phyloP scores from a whole-genome alignment of 345 rosid genomes.

The Luvunga scandens region DNA sequence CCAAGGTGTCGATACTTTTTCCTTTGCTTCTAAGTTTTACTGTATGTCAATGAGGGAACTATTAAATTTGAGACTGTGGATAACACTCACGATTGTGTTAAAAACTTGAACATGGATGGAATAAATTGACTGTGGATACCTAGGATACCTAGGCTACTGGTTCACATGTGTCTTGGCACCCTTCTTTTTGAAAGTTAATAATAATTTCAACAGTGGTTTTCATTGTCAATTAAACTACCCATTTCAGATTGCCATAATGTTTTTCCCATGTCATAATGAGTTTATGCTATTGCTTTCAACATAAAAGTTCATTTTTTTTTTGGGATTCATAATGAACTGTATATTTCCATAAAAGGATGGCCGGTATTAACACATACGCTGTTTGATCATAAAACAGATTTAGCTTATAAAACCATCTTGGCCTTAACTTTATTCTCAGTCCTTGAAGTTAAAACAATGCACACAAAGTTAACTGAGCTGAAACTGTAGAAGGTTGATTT shows the following conservation, averaged over 20 bases:
- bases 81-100: not conserved
- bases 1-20: slow-evolving; percentile 30
- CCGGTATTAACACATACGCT: not conserved
- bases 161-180: no score
- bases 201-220: not conserved
- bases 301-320: not conserved
- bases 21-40: not conserved
- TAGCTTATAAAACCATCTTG: not conserved
- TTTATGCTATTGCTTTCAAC: not conserved
- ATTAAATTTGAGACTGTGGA: not conserved
- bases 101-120: not conserved
- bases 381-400: slow-evolving; percentile 8
- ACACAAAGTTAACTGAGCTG: not conserved
- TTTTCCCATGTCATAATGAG: not conserved
- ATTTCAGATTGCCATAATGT: not conserved
- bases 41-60: not conserved
- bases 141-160: no score
- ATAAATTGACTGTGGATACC: not conserved
- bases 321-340: not conserved
- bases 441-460: not conserved
- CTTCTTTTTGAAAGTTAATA: not conserved
- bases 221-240: not conserved
- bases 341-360: not conserved
- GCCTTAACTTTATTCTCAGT: not conserved
- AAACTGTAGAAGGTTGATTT: not conserved